Base-by-base conservation (phyloP, 1,284 basidiomycete species). In the Leucoagaricus sp. region DNA sequence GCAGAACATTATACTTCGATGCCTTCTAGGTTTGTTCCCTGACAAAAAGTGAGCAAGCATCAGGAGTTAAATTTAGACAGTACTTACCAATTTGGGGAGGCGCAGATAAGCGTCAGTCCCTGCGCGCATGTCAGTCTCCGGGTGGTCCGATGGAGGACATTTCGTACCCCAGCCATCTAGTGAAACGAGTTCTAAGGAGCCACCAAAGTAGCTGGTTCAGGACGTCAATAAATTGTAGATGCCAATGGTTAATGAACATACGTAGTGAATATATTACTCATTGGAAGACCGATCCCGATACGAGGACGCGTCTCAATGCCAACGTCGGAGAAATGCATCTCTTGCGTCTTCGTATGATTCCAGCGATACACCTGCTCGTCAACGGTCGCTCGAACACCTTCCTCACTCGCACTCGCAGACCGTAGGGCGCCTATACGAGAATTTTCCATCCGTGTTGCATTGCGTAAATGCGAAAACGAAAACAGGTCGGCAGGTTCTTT, bases 191-290 rank as follows among this genome's bases (percentile, higher is more conserved):
- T 91, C 87, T 46, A 94, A 68, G 3, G 87, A 89, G 2, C 92
- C 92, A 26, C 93, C 93, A 63, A 91, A 91, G 69, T 91, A 91
- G 46, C 86, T 89, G 63, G 23, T 48, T 10, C 17, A 23, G 28
- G 4, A 21, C 58, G 19, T 50, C 49, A 25, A 12, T 28, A 17
- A 9, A n/a, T 40, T 12, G 19, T 28, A 36, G 15, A 44, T 60
- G 17, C 49, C 41, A 40, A 17, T 36, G 21, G 21, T 36, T 10
- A 23, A 19, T 36, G 10, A 1, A 72, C 83, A 59, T 61, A 92
- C 83, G 85, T 91, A 58, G 91, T 85, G 69, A 86, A 93, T 46
- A 93, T 91, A 62, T 91, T 89, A 68, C 91, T 90, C 88, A 93
- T 90, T 1, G 91, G 91, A 17, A 93, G 72, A 9, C 91, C 91